Conservation (phyloP, 495 filamentous ascomycete species). For the Talaromyces trachyspermus region DNA sequence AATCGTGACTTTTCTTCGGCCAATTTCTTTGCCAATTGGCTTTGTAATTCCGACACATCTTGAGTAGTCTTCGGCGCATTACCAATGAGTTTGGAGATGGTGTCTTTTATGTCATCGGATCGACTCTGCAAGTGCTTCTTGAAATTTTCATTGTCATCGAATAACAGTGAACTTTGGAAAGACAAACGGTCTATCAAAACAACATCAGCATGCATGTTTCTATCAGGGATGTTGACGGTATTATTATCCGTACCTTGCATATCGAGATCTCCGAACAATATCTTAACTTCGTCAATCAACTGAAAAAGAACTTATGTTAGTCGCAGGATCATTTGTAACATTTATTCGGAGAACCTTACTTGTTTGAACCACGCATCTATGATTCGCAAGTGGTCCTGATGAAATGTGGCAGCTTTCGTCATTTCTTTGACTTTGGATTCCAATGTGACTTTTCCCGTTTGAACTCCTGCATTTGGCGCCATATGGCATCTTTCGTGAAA, state of each 20-base stretch:
- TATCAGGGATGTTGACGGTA: background rate
- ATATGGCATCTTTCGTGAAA: conserved; percentile 96
- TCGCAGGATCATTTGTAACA: conserved; percentile 1
- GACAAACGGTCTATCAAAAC: conserved; percentile 12
- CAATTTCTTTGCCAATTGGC: conserved; percentile 62
- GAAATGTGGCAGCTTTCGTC: conserved; percentile 63
- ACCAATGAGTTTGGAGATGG: conserved; percentile 49
- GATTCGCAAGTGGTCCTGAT: conserved; percentile 86
- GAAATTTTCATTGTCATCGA: conserved; percentile 51
- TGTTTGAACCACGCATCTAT: conserved; percentile 90
- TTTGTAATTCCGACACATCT: conserved; percentile 65
- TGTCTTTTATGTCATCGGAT: conserved; percentile 53
- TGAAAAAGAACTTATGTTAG: conserved; percentile 29
- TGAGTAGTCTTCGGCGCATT: conserved; percentile 40
- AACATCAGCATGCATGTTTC: background rate
- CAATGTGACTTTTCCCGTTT: conserved; percentile 77
- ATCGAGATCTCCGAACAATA: conserved; percentile 52
- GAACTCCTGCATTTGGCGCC: conserved; percentile 94
- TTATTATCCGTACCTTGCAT: conserved; percentile 47
- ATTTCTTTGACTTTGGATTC: conserved; percentile 70
- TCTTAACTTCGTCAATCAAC: conserved; percentile 79
- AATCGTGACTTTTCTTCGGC: conserved; percentile 74
- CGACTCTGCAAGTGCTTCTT: conserved; percentile 62
- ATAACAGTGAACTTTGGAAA: conserved; percentile 29
- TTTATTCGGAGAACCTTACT: conserved; percentile 40